Evolutionary conservation across 495 filamentous ascomycete genomes (phyloP).

Genomic region (Paragyromitra xinjiangensis): DNA sequence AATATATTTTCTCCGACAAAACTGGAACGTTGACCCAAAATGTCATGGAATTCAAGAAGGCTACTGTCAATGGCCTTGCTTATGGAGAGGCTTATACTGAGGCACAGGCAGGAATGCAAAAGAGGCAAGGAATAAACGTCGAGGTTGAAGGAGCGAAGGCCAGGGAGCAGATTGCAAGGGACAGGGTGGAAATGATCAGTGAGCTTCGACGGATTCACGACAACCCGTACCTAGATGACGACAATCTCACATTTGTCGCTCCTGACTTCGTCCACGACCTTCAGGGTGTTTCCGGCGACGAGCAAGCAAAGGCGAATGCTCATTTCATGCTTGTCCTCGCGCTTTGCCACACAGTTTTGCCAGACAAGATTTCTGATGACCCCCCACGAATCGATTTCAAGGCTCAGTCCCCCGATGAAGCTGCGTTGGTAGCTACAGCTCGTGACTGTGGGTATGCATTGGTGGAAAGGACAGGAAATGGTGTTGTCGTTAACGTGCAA

Average conservation of each 20-base stretch:
- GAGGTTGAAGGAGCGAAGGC: conserved; percentile 79
- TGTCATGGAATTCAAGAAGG: conserved; percentile 99
- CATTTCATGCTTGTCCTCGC: conserved; percentile 96
- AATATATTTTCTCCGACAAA: conserved; percentile 99
- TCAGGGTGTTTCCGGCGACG: conserved; percentile 74
- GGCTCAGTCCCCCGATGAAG: conserved; percentile 97
- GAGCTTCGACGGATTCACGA: conserved; percentile 78
- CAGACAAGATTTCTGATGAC: conserved; percentile 86
- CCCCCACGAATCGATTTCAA: conserved; percentile 93
- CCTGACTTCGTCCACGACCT: conserved; percentile 87
- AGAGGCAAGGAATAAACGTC: conserved; percentile 83
- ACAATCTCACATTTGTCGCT: conserved; percentile 89
- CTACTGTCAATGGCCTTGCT: conserved; percentile 88
- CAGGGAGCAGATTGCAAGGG: conserved; percentile 79
- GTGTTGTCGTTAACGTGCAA: conserved; percentile 84
- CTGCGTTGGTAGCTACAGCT: conserved; percentile 91
- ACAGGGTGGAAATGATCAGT: conserved; percentile 74
- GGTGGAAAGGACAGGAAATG: conserved; percentile 77
- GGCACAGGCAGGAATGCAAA: conserved; percentile 93
- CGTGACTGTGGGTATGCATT: conserved; percentile 97
- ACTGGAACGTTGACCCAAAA: conserved; percentile 98
- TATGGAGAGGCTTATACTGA: conserved; percentile 99
- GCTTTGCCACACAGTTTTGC: conserved; percentile 94
- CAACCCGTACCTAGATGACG: conserved; percentile 90
- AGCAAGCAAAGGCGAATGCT: conserved; percentile 78